Percentiles rank a stretch among this genome's conserved stretches.
Evolutionary conservation across 2,329 filamentous ascomycete genomes (phyloP).

Genomic region (Penicillium sp.): DNA sequence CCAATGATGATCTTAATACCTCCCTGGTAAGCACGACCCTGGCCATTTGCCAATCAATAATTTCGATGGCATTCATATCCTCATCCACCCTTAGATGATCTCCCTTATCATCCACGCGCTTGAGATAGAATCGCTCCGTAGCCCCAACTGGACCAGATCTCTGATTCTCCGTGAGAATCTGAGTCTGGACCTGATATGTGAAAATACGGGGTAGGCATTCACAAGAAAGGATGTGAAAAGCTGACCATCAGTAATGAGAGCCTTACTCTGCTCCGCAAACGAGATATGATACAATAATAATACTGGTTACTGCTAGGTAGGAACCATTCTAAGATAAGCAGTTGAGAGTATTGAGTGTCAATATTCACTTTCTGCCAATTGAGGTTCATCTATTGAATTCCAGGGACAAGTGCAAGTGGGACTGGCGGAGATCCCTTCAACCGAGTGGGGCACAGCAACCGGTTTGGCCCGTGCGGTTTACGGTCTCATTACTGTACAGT

Average conservation of each 20-base stretch:
- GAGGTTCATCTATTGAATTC: too few relatives aligned
- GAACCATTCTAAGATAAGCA: too few relatives aligned
- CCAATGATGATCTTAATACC: slow-evolving; percentile 15
- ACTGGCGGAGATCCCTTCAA: not conserved
- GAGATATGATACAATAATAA: not conserved
- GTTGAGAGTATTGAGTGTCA: too few relatives aligned
- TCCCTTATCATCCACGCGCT: slow-evolving; percentile 12
- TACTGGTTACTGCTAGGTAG: too few relatives aligned
- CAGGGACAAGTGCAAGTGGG: not conserved
- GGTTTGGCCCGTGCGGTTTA: slow-evolving; percentile 1
- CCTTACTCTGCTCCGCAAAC: slow-evolving; percentile 13
- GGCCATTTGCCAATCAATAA: slow-evolving; percentile 49
- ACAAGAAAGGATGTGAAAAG: slow-evolving; percentile 8
- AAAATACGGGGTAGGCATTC: slow-evolving; percentile 8
- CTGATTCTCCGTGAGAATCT: not conserved
- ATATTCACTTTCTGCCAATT: too few relatives aligned
- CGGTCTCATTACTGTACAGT: slow-evolving; percentile 15
- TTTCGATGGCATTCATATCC: slow-evolving; percentile 42
- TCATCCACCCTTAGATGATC: slow-evolving; percentile 12
- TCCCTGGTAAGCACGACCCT: slow-evolving; percentile 9
- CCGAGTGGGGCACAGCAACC: not conserved
- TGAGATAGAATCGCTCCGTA: slow-evolving; percentile 11
- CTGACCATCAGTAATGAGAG: slow-evolving; percentile 9
- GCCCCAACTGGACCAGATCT: not conserved
- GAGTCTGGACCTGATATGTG: slow-evolving; percentile 1